These are phyloP conservation scores for Pterocarpus santalinus DNA, from an alignment of 306 rosid species.

Conservation along the genomic window DNA sequence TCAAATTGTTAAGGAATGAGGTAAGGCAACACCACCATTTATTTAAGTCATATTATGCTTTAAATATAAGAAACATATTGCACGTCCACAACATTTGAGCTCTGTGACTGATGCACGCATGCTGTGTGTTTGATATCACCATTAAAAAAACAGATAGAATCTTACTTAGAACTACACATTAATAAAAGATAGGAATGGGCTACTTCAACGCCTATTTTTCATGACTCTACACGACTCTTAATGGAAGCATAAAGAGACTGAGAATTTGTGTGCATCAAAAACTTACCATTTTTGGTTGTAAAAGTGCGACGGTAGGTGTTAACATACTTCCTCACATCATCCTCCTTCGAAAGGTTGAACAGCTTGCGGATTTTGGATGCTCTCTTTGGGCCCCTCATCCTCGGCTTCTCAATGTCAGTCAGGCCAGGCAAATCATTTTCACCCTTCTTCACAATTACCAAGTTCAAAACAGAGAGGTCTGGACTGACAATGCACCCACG, in stretches of 20 bases:
- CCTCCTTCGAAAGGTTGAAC: constrained; percentile 55
- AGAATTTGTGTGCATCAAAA: too few species aligned
- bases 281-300: constrained; percentile 48
- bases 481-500: constrained; percentile 61
- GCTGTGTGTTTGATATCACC: neutral
- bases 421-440: constrained; percentile 49
- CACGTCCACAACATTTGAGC: too few species aligned
- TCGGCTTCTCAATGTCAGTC: constrained; percentile 54
- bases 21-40: too few species aligned
- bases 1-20: too few species aligned
- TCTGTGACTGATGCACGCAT: too few species aligned
- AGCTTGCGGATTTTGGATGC: constrained; percentile 55
- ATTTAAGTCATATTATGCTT: too few species aligned
- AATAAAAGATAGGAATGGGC: neutral
- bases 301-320: constrained; percentile 53
- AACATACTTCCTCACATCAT: constrained; percentile 54
- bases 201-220: neutral
- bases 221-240: neutral
- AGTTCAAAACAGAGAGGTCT: constrained; percentile 55
- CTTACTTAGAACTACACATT: neutral
- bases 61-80: neutral
- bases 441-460: constrained; percentile 57
- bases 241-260: neutral
- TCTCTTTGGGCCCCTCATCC: constrained; percentile 58
- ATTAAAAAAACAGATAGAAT: neutral